These are phyloP conservation scores for Pichia sp. DNA, from an alignment of 1,139 yeast genomes.

Conservation along the genomic window DNA sequence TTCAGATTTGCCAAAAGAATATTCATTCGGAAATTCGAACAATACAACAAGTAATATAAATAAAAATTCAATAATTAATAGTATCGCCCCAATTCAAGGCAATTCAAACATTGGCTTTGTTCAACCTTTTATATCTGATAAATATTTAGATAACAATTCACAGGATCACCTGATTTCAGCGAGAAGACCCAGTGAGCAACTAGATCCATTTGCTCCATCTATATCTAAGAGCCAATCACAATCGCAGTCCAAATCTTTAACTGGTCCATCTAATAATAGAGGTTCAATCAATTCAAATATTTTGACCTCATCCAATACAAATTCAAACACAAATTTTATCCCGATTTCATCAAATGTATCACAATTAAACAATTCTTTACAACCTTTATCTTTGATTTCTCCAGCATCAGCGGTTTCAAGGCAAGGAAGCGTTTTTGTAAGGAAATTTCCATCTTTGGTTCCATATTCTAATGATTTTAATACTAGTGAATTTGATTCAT, in stretches of 20 bases:
- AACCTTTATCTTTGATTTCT: background rate
- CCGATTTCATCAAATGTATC: no score
- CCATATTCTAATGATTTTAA: constrained; percentile 29
- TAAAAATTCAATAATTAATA: no score
- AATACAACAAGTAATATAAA: no score
- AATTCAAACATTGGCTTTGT: constrained; percentile 1
- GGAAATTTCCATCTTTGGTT: constrained; percentile 24
- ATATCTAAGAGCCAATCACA: constrained; percentile 1
- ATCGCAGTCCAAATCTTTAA: background rate
- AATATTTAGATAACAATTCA: constrained; percentile 4
- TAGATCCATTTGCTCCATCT: constrained; percentile 36
- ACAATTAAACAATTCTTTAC: no score
- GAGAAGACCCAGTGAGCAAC: constrained; percentile 39
- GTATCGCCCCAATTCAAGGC: no score
- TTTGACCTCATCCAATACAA: no score
- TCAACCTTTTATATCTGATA: constrained; percentile 6
- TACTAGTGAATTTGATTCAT: constrained; percentile 38
- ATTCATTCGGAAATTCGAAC: no score
- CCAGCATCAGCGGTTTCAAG: constrained; percentile 16
- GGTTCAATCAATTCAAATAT: constrained; percentile 1
- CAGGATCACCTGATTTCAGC: constrained; percentile 24
- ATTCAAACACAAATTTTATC: no score
- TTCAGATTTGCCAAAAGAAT: constrained; percentile 1
- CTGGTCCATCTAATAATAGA: constrained; percentile 2
- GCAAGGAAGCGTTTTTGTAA: constrained; percentile 23